Base-by-base conservation (phyloP, 1,284 basidiomycete species). In the Schizophyllum amplum region DNA sequence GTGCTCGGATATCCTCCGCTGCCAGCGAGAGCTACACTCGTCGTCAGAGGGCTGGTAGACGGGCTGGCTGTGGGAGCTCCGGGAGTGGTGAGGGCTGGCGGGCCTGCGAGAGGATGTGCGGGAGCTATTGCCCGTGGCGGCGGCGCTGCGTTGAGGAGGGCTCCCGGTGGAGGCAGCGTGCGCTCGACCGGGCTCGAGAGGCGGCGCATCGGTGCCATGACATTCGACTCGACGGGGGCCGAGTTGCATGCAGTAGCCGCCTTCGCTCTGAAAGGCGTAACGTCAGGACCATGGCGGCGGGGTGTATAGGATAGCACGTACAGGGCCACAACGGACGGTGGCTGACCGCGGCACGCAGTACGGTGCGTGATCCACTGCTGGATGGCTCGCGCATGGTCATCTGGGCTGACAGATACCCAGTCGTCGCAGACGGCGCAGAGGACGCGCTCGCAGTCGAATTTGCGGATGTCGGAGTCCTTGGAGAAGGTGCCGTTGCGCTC, bases 391-490 rank as follows among this genome's bases (percentile, higher is more conserved):
- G 74, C 68, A 59, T 83, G 80, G 64, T 83, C 80, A 49, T 79
- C 76, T 1, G 77, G 67, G 21, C 72, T 72, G 60, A 42, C 17
- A 13, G 17, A 25, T 46, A 62, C 59, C 1, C 49, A 62, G 59
- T 61, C 60, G 13, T 86, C 84, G 67, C 87, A 89, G 50, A 77
- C 71, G 57, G 79, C 80, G 64, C 87, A 90, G 0, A 87, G 72
- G 0, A 87, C 75, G 17, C 86, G 79, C 61, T 88, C 84, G 4
- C 79, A 75, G 55, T 90, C 86, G 65, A 84, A 85, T 63, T 87
- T 85, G 62, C 84, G 78, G 17, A 86, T 78, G 60, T 83, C 78
- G 0, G 82, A 79, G 65, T 90, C 87, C 51, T 80, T 80, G 24
- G 78, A 70, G 57, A 89, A 77, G 24, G 80, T 62, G 0, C 76